phyloP scores from a whole-genome alignment of 139 green algal genomes.

The Chlamydomonas sphaeroides region DNA sequence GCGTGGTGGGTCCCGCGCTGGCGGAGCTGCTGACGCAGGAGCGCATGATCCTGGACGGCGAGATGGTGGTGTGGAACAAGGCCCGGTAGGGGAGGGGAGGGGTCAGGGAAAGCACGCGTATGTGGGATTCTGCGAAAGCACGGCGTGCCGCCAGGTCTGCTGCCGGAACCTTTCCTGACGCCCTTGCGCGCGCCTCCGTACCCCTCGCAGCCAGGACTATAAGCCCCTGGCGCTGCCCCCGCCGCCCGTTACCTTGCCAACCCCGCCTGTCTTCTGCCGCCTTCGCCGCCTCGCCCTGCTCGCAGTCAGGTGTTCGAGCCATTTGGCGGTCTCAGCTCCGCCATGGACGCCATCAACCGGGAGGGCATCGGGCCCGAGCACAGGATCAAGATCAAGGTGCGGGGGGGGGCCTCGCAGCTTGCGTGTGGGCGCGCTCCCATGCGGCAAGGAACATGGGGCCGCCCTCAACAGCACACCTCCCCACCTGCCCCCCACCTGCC shows the following conservation, averaged over 20 bases:
- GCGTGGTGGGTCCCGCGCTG: conserved; percentile 32
- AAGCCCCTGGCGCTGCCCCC: no score
- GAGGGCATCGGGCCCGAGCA: conserved; percentile 18
- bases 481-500: no score
- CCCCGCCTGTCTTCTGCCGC: not conserved
- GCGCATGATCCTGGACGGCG: conserved; percentile 66
- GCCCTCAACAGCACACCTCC: no score
- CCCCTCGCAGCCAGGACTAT: no score
- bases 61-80: conserved; percentile 78
- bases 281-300: no score
- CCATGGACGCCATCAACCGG: conserved; percentile 54
- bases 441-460: no score
- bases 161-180: no score
- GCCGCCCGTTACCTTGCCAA: not conserved
- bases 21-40: conserved; percentile 19
- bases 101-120: not conserved
- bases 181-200: no score
- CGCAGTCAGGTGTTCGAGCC: conserved; percentile 66
- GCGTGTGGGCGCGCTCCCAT: no score
- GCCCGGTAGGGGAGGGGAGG: conserved; percentile 5
- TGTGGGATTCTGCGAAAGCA: not conserved
- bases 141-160: no score
- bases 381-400: not conserved
- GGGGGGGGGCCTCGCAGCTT: no score
- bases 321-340: conserved; percentile 66